Conservation (phyloP, 768 basidiomycete species). For the Calocera cornea region DNA sequence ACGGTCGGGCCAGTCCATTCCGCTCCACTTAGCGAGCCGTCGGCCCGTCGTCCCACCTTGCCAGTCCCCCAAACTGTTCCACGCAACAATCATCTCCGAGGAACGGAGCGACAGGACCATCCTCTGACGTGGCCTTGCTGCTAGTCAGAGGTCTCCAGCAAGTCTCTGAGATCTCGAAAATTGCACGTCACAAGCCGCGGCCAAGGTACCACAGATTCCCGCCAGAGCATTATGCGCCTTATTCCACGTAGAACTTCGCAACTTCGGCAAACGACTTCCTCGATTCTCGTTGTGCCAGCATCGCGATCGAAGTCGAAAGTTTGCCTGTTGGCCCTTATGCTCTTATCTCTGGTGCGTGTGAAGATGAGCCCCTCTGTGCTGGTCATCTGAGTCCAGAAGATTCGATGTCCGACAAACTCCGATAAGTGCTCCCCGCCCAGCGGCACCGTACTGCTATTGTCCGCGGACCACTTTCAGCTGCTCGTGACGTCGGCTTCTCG, state of each 20-base stretch:
- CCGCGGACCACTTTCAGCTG: not conserved
- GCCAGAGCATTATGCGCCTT: not conserved
- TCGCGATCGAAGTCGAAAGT: not conserved
- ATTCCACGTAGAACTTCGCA: not conserved
- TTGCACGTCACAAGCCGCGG: conserved; percentile 1
- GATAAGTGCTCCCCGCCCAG: not conserved
- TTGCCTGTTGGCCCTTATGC: not conserved
- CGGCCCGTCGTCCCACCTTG: no score
- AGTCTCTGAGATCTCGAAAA: not conserved
- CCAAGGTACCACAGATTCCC: not conserved
- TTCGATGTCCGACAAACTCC: not conserved
- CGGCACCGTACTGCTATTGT: not conserved
- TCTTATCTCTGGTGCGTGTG: not conserved
- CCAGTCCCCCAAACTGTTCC: no score
- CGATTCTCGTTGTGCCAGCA: not conserved
- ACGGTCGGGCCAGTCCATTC: not conserved
- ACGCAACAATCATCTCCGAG: no score
- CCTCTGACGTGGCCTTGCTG: no score
- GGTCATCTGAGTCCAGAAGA: not conserved
- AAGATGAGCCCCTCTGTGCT: not conserved
- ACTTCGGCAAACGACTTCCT: not conserved
- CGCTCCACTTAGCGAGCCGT: not conserved
- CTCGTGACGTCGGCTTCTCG: not conserved
- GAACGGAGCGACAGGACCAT: no score
- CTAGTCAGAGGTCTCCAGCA: no score